phyloP scores from a whole-genome alignment of 2,329 filamentous ascomycete genomes.

The Epichloe typhina region DNA sequence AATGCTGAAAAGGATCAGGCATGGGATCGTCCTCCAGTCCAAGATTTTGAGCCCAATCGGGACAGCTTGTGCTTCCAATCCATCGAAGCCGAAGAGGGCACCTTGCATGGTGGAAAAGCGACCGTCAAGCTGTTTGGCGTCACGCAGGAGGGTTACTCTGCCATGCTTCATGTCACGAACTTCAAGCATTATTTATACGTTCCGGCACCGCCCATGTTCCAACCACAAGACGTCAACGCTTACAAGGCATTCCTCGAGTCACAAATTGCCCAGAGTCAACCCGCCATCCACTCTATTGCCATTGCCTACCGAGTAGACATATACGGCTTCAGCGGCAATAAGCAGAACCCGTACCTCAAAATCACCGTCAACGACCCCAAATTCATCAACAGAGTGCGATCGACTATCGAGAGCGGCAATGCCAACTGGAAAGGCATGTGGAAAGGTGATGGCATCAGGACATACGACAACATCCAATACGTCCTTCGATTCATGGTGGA shows the following conservation, averaged over 20 bases:
- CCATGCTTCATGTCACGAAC: slow-evolving; percentile 85
- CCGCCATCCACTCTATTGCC: slow-evolving; percentile 65
- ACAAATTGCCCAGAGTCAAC: slow-evolving; percentile 59
- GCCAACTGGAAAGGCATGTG: slow-evolving; percentile 90
- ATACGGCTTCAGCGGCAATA: slow-evolving; percentile 87
- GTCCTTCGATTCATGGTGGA: slow-evolving; percentile 97
- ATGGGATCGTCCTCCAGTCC: slow-evolving; percentile 56
- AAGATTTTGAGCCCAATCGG: slow-evolving; percentile 39
- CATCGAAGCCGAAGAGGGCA: slow-evolving; percentile 89
- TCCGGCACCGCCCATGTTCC: slow-evolving; percentile 73
- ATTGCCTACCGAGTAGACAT: slow-evolving; percentile 82
- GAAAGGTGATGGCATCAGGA: slow-evolving; percentile 64
- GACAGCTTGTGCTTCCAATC: slow-evolving; percentile 82
- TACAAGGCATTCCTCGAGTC: slow-evolving; percentile 74
- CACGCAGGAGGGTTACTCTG: slow-evolving; percentile 71
- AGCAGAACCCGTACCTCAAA: slow-evolving; percentile 83
- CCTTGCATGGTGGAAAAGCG: slow-evolving; percentile 58
- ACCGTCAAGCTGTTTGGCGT: slow-evolving; percentile 91
- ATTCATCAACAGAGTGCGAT: slow-evolving; percentile 2
- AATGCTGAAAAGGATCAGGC: slow-evolving; percentile 89
- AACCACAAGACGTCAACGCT: slow-evolving; percentile 59
- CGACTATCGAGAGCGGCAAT: slow-evolving; percentile 55
- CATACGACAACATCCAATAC: slow-evolving; percentile 94
- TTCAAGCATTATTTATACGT: slow-evolving; percentile 96
- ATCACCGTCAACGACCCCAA: slow-evolving; percentile 76